These are phyloP conservation scores for Choanephora cucurbitarum DNA, from an alignment of 371 early-diverging fungal species.

Conservation along the genomic window DNA sequence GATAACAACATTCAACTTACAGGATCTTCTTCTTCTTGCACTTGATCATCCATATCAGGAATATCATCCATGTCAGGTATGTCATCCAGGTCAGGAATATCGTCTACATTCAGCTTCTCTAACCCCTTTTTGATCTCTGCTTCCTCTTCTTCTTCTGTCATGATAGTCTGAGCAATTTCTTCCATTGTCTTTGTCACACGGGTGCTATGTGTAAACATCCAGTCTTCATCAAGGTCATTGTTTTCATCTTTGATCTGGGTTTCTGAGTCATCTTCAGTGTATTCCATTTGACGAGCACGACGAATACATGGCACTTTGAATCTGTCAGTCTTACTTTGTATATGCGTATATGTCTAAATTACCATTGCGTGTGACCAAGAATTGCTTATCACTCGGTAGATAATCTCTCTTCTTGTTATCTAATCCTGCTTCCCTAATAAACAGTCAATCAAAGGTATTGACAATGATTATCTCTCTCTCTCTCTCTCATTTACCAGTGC, in stretches of 20 bases:
- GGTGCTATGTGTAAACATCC: conserved; percentile 83
- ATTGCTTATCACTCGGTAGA: conserved; percentile 92
- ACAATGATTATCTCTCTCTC: background rate
- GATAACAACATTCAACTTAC: conserved; percentile 13
- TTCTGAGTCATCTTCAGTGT: conserved; percentile 64
- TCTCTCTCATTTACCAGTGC: conserved; percentile 75
- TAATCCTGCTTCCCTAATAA: conserved; percentile 78
- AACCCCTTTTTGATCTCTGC: conserved; percentile 31
- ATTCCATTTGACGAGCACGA: conserved; percentile 87
- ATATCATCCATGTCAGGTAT: conserved; percentile 94
- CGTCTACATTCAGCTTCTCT: conserved; percentile 42
- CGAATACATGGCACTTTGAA: conserved; percentile 83
- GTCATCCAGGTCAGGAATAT: conserved; percentile 78
- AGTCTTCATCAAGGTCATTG: conserved; percentile 71
- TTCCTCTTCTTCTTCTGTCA: conserved; percentile 59
- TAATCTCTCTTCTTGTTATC: conserved; percentile 85
- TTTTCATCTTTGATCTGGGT: conserved; percentile 41
- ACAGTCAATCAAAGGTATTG: too few species aligned
- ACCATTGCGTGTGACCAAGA: conserved; percentile 92
- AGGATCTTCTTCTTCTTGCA: conserved; percentile 64
- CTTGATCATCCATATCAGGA: conserved; percentile 55
- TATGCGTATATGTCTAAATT: conserved; percentile 7
- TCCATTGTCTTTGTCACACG: conserved; percentile 59
- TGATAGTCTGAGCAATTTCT: conserved; percentile 68
- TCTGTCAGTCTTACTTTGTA: background rate